Evolutionary conservation across 495 filamentous ascomycete species (phyloP), one percentile per base, ranked within the genome.

Genomic region (Neurospora discreta): DNA sequence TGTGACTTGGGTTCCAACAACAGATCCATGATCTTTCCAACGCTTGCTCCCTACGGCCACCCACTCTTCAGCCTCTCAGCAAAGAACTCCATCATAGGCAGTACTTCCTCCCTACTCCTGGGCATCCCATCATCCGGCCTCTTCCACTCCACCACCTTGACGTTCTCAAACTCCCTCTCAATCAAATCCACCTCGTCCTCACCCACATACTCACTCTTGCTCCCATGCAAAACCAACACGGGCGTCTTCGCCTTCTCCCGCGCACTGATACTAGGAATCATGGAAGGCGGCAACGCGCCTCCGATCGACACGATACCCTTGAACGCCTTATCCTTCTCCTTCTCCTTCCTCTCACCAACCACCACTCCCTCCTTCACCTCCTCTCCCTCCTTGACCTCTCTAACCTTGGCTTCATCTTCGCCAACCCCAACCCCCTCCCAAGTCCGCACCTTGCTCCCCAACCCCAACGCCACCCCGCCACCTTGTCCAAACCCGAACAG

Each of bases 81-180:
- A 78, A 98, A 92, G 81, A 98, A 99, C 77, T 89, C 86, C 95
- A 99, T 98, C 68, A 98, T 87, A 3, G 95, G 95, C 73, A 92
- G 73, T 89, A 95, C 93, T 85, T 99, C 95, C 26, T 97, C 93
- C 69, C 90, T 83, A 79, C 84, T 93, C 72, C 82, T 81, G 30
- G 94, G 92, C 95, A 98, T 97, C 10, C 86, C 86, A 83, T 98
- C 95, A 11, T 90, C 92, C 15, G 76, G 76, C 79, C 89, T 88
- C 72, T 75, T 80, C 91, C 95, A 99, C 76, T 88, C 87, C 70
- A 89, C 88, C 73, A 94, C 83, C 80, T 92, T 88, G 18, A 95
- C 89, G 76, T 87, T 84, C 75, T 87, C 84, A 82, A 97, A 99
- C 42, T 86, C 85, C 41, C 83, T 82, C 79, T 89, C 89, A 40